A percentile compares a stretch with the other conserved stretches of the same genome.
Evolutionary conservation across 2,329 filamentous ascomycete genomes (phyloP).

Genomic region (Talaromyces sp.): DNA sequence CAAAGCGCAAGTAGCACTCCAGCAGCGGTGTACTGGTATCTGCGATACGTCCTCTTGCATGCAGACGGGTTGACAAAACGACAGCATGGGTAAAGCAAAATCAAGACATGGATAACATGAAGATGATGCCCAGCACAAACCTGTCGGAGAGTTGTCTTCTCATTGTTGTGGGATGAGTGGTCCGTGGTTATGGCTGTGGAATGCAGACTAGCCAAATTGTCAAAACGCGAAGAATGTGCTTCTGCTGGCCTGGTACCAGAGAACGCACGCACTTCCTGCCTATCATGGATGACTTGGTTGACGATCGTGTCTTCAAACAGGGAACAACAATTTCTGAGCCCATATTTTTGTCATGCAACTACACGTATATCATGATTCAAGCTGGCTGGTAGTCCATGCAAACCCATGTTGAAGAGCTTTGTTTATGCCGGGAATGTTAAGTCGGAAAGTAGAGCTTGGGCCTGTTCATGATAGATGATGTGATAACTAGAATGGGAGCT

Average conservation of each 20-base stretch:
- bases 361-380: conserved; percentile 1
- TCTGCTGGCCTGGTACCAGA: neutral
- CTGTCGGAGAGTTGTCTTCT: neutral
- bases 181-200: conserved; percentile 11
- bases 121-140: neutral
- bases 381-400: conserved; percentile 1
- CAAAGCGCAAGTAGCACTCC: neutral
- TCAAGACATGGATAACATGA: neutral
- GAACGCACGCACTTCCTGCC: neutral
- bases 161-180: conserved; percentile 12
- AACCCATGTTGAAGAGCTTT: neutral
- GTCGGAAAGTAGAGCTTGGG: neutral
- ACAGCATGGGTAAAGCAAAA: conserved; percentile 7
- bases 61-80: conserved; percentile 2
- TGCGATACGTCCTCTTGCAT: conserved; percentile 8
- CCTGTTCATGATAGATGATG: neutral
- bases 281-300: neutral
- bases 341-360: neutral
- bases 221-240: conserved; percentile 18
- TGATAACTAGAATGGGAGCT: neutral
- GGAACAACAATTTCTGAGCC: neutral
- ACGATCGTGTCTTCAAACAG: conserved; percentile 10
- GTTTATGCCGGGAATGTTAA: conserved; percentile 2
- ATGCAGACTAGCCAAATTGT: conserved; percentile 12
- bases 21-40: neutral